Evolutionary conservation across 1,284 basidiomycete genomes (phyloP).

Genomic region (Rhodotorula sp.): DNA sequence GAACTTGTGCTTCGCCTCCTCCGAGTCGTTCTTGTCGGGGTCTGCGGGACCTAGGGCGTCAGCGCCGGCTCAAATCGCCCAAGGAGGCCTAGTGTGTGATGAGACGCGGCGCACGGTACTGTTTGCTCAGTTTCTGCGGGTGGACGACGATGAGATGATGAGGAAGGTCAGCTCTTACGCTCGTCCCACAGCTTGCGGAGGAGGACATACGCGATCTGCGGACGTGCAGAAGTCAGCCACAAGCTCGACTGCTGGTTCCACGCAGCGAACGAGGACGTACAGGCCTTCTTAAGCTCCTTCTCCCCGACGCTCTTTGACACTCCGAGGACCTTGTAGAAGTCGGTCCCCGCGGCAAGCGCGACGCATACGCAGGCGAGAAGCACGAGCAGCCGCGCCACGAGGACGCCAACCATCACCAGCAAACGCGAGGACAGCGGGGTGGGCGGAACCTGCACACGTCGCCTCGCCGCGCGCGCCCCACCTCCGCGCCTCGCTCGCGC

Average conservation of each 20-base stretch:
- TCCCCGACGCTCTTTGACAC: constrained; percentile 75
- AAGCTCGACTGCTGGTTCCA: background rate
- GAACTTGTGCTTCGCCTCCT: constrained; percentile 51
- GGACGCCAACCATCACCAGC: background rate
- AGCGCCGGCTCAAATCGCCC: background rate
- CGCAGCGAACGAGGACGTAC: constrained; percentile 55
- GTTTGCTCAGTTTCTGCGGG: constrained; percentile 72
- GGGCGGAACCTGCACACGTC: constrained; percentile 1
- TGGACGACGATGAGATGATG: background rate
- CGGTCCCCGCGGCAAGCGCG: constrained; percentile 26
- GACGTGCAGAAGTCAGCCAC: background rate
- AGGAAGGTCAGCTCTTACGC: constrained; percentile 2
- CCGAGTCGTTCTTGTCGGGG: constrained; percentile 85
- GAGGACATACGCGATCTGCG: constrained; percentile 26
- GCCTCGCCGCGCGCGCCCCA: background rate
- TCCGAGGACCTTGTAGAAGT: constrained; percentile 54
- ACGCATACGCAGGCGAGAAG: constrained; percentile 3
- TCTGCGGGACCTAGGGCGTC: constrained; percentile 16
- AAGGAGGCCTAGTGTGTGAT: too few relatives aligned
- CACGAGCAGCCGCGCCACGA: constrained; percentile 9
- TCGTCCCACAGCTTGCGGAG: too few relatives aligned
- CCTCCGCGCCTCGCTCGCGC: background rate
- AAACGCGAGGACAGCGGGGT: background rate
- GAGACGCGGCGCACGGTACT: constrained; percentile 61
- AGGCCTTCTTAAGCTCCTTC: constrained; percentile 84